These are phyloP conservation scores for Plasmodium chabaudi DNA, from an alignment of 169 alveolate genomes.

Conservation along the genomic window DNA sequence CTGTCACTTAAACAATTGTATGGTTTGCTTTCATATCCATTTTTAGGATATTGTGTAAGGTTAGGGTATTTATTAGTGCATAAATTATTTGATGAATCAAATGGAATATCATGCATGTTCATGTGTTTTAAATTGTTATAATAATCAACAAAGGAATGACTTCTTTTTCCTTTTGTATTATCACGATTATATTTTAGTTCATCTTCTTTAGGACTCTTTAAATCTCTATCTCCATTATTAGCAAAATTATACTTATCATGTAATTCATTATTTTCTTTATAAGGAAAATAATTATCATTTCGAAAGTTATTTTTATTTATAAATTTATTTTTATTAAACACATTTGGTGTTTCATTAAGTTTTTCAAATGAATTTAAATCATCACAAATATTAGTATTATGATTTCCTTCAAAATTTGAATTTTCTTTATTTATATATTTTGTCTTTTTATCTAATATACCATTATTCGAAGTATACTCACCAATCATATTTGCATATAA, in stretches of 20 bases:
- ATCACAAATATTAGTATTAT: constrained; percentile 1
- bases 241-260: background rate
- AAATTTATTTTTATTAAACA: constrained; percentile 23
- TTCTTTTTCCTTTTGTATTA: background rate
- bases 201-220: background rate
- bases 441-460: background rate
- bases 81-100: too few species aligned
- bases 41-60: too few species aligned
- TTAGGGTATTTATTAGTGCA: too few species aligned
- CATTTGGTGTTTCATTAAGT: constrained; percentile 40
- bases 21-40: too few species aligned
- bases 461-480: constrained; percentile 19
- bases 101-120: too few species aligned
- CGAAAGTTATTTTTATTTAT: too few species aligned
- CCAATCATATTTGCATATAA: constrained; percentile 21
- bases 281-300: background rate
- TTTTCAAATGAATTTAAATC: constrained; percentile 20
- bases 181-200: background rate
- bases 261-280: constrained; percentile 1
- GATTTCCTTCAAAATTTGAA: background rate
- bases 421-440: constrained; percentile 10
- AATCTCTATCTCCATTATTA: background rate
- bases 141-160: background rate
- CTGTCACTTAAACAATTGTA: too few species aligned
- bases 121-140: background rate